phyloP scores from a whole-genome alignment of 371 early-diverging fungal species.

The Globomyces sp. region DNA sequence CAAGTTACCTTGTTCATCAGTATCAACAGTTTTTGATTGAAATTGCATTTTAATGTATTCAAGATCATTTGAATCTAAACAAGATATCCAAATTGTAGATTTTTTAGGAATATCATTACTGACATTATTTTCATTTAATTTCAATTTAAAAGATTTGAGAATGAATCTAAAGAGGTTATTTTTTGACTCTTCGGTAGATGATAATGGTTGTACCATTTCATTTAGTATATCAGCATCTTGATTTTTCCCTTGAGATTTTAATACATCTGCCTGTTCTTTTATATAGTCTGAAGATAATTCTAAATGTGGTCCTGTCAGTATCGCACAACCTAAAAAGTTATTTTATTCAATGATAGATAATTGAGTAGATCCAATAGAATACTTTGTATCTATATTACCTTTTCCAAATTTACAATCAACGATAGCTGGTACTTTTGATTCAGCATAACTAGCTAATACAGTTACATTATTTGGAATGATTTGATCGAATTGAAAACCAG shows the following conservation, averaged over 20 bases:
- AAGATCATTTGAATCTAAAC: too few relatives aligned
- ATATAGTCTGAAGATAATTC: slow-evolving; percentile 26
- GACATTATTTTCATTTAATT: not conserved
- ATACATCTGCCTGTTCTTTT: not conserved
- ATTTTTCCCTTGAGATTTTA: too few relatives aligned
- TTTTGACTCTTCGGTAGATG: not conserved
- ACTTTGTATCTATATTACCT: slow-evolving; percentile 21
- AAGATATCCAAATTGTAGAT: too few relatives aligned
- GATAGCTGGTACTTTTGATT: slow-evolving; percentile 35
- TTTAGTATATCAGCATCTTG: not conserved
- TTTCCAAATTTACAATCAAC: slow-evolving; percentile 35
- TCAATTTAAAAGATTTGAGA: not conserved
- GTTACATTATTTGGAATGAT: not conserved
- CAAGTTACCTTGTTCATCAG: too few relatives aligned
- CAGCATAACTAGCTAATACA: slow-evolving; percentile 16
- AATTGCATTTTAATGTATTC: too few relatives aligned
- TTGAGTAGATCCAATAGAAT: not conserved
- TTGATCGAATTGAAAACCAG: slow-evolving; percentile 36
- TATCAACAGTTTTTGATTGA: too few relatives aligned
- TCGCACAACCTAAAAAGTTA: slow-evolving; percentile 4
- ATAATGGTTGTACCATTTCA: not conserved
- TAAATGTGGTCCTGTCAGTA: slow-evolving; percentile 47
- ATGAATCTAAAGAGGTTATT: not conserved
- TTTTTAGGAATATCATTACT: too few relatives aligned
- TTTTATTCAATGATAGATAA: not conserved